Percentiles rank a stretch among this genome's conserved stretches.
Evolutionary conservation across 805 yeast species (phyloP).

Genomic region (Saccharomyces jurei): DNA sequence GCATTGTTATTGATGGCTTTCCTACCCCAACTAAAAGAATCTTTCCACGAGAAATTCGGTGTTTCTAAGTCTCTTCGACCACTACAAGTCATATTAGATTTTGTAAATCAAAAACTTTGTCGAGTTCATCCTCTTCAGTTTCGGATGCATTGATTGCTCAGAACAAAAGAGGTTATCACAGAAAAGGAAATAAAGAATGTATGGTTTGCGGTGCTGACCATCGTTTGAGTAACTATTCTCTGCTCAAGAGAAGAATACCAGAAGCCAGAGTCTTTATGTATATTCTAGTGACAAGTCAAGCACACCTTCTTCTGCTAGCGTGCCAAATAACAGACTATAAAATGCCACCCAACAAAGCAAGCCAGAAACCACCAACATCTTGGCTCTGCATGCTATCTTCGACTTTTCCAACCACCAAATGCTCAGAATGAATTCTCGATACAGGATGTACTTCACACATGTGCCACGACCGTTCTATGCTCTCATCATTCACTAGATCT

Average conservation of each 20-base stretch:
- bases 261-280: background rate
- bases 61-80: background rate
- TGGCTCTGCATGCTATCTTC: too few species aligned
- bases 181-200: background rate
- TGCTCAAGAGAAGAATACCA: background rate
- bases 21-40: background rate
- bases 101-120: background rate
- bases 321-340: too few species aligned
- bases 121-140: background rate
- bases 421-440: conserved; percentile 2
- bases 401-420: too few species aligned
- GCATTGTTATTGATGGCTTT: background rate
- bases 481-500: background rate
- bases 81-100: background rate
- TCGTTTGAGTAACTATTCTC: background rate
- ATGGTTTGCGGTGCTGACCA: background rate
- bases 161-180: background rate
- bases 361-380: too few species aligned
- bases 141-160: background rate
- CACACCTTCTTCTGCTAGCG: too few species aligned
- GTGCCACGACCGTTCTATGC: background rate
- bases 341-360: too few species aligned
- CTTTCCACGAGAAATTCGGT: background rate
- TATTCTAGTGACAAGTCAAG: too few species aligned
- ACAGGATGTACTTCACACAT: conserved; percentile 6